Evolutionary conservation across 2,329 filamentous ascomycete species (phyloP).

Genomic region (Cladophialophora immunda): DNA sequence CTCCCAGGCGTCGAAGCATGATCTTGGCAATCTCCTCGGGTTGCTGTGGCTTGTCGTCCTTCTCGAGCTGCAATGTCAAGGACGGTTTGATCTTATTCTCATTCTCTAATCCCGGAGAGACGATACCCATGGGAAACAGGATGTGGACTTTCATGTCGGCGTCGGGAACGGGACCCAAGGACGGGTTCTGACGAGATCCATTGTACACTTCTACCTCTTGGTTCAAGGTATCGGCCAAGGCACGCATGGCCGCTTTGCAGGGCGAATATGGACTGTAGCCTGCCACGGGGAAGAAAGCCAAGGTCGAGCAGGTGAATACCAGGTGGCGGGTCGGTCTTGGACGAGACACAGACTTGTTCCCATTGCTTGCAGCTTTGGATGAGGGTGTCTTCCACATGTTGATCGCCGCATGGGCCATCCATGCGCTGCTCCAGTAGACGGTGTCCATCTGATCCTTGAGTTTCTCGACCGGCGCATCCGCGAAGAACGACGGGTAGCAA

Average conservation of each 20-base stretch:
- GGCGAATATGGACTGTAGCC: constrained; percentile 88
- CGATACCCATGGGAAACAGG: constrained; percentile 85
- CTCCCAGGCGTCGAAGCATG: constrained; percentile 78
- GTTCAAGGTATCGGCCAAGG: constrained; percentile 80
- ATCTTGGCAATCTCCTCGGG: constrained; percentile 78
- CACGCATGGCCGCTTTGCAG: constrained; percentile 83
- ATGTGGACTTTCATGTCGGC: constrained; percentile 80
- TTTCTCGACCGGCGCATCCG: constrained; percentile 73
- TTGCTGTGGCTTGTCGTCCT: constrained; percentile 79
- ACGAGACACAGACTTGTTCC: constrained; percentile 45
- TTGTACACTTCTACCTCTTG: constrained; percentile 90
- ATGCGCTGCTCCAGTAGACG: constrained; percentile 87
- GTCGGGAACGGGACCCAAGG: constrained; percentile 54
- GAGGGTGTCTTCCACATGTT: constrained; percentile 71
- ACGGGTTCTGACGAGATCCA: constrained; percentile 55
- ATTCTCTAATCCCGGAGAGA: constrained; percentile 74
- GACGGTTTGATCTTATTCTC: constrained; percentile 83
- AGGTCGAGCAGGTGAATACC: constrained; percentile 82
- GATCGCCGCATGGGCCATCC: constrained; percentile 83
- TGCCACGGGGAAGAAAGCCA: constrained; percentile 77
- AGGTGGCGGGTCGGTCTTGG: constrained; percentile 72
- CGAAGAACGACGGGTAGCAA: constrained; percentile 77
- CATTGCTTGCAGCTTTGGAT: constrained; percentile 35
- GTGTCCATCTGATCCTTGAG: constrained; percentile 85
- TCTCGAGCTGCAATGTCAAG: constrained; percentile 80